Percentiles rank a stretch among this genome's conserved stretches.
These are phyloP conservation scores for Skeletonema menzelii DNA, from an alignment of 108 stramenopile species.

Conservation along the genomic window DNA sequence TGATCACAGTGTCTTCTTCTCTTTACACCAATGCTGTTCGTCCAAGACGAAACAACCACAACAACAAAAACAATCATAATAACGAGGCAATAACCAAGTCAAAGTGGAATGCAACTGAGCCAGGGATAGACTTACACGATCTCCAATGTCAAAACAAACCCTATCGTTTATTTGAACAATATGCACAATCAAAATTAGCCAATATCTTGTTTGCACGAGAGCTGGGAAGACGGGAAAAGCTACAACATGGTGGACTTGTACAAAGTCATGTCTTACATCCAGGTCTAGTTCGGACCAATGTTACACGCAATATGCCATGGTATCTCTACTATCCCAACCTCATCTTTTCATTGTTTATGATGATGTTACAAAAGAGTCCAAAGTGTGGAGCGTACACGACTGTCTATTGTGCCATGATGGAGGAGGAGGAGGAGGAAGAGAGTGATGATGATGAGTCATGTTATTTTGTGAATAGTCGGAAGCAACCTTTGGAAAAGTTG, in stretches of 20 bases:
- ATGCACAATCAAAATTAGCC: constrained; percentile 85
- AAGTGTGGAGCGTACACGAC: constrained; percentile 79
- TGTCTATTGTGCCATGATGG: constrained; percentile 53
- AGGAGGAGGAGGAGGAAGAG: constrained; percentile 12
- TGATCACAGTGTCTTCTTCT: constrained; percentile 41
- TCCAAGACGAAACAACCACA: constrained; percentile 39
- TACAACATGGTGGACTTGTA: constrained; percentile 10
- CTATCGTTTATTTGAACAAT: constrained; percentile 86
- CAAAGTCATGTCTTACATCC: constrained; percentile 79
- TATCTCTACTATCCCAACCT: constrained; percentile 64
- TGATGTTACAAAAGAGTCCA: constrained; percentile 74
- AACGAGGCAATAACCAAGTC: no score
- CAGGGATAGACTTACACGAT: constrained; percentile 73
- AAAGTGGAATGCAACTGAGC: constrained; percentile 9
- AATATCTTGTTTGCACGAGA: constrained; percentile 84
- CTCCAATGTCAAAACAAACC: constrained; percentile 53
- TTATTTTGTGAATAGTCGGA: constrained; percentile 50
- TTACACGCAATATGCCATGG: constrained; percentile 85
- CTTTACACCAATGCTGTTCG: constrained; percentile 15
- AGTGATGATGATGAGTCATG: constrained; percentile 17
- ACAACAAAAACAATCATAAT: background rate
- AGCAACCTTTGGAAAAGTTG: background rate
- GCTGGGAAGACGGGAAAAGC: constrained; percentile 50
- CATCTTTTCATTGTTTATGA: constrained; percentile 53
- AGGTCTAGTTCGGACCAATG: constrained; percentile 88